Conservation (phyloP, 495 filamentous ascomycete genomes). For the Neurospora sp. region DNA sequence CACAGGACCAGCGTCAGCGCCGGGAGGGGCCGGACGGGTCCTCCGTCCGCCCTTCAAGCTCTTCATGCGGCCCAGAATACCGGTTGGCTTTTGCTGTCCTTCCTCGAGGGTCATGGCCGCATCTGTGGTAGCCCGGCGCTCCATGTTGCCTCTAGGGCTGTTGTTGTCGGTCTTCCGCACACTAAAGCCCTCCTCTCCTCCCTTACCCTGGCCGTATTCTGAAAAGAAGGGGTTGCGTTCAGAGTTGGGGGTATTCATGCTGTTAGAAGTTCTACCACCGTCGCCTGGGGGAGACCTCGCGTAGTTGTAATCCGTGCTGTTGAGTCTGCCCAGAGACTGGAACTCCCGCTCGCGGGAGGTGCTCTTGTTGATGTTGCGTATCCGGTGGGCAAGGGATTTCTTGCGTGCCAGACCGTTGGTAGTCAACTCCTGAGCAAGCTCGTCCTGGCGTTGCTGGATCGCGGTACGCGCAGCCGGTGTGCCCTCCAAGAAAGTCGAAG, state of each 20-base stretch:
- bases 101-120: slow-evolving; percentile 31
- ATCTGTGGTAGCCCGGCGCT: slow-evolving; percentile 64
- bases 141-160: slow-evolving; percentile 51
- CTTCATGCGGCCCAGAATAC: slow-evolving; percentile 80
- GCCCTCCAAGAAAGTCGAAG: slow-evolving; percentile 92
- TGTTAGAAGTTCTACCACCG: slow-evolving; percentile 55
- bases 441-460: slow-evolving; percentile 66
- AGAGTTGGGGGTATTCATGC: slow-evolving; percentile 50
- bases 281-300: slow-evolving; percentile 43
- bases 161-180: slow-evolving; percentile 32
- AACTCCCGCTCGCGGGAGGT: slow-evolving; percentile 31
- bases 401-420: slow-evolving; percentile 71
- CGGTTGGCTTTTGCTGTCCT: slow-evolving; percentile 34
- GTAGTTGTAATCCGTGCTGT: slow-evolving; percentile 36
- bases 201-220: slow-evolving; percentile 48
- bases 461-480: slow-evolving; percentile 78
- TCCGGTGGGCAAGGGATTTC: slow-evolving; percentile 84
- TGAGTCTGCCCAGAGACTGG: slow-evolving; percentile 42
- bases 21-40: slow-evolving; percentile 23
- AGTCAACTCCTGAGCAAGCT: slow-evolving; percentile 40
- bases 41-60: slow-evolving; percentile 59
- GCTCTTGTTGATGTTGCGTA: slow-evolving; percentile 55
- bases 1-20: slow-evolving; percentile 14
- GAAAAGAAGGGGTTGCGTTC: slow-evolving; percentile 81
- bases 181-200: slow-evolving; percentile 33